phyloP scores from a whole-genome alignment of 352 stramenopile species.

The Globisporangium uncinulatum region DNA sequence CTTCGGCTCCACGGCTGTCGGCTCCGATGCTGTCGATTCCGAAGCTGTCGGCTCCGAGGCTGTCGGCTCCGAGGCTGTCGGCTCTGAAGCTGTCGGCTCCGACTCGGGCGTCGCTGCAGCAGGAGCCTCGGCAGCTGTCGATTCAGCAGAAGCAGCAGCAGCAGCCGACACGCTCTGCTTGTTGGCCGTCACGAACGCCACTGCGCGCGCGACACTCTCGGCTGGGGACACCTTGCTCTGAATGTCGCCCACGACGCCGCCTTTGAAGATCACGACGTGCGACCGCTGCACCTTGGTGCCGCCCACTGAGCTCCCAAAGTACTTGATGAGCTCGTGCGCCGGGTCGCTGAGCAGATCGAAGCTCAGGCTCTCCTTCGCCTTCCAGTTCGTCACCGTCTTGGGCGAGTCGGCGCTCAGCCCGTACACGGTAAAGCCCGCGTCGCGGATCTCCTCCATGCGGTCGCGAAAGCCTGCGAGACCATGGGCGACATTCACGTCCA shows the following conservation, averaged over 20 bases:
- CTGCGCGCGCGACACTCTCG: conserved; percentile 66
- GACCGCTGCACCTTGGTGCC: conserved; percentile 80
- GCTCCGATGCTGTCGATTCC: not conserved
- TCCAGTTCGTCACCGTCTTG: conserved; percentile 72
- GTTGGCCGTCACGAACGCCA: conserved; percentile 59
- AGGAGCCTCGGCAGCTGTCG: not conserved
- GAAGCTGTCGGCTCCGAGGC: not conserved
- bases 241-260: conserved; percentile 76
- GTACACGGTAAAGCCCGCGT: conserved; percentile 76
- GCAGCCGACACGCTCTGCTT: conserved; percentile 18
- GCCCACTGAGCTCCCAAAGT: conserved; percentile 80
- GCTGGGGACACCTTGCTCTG: conserved; percentile 65
- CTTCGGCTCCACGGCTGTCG: conserved; percentile 6
- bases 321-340: conserved; percentile 77
- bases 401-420: conserved; percentile 72
- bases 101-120: not conserved
- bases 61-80: no score
- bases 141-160: not conserved
- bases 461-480: conserved; percentile 60
- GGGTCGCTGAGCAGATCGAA: conserved; percentile 84
- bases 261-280: conserved; percentile 78
- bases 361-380: conserved; percentile 66
- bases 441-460: conserved; percentile 75
- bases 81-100: not conserved
- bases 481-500: no score